A percentile compares a stretch with the other conserved stretches of the same genome.
Evolutionary conservation across 139 green algal genomes (phyloP).

Genomic region (Deuterostichococcus epilithicus): DNA sequence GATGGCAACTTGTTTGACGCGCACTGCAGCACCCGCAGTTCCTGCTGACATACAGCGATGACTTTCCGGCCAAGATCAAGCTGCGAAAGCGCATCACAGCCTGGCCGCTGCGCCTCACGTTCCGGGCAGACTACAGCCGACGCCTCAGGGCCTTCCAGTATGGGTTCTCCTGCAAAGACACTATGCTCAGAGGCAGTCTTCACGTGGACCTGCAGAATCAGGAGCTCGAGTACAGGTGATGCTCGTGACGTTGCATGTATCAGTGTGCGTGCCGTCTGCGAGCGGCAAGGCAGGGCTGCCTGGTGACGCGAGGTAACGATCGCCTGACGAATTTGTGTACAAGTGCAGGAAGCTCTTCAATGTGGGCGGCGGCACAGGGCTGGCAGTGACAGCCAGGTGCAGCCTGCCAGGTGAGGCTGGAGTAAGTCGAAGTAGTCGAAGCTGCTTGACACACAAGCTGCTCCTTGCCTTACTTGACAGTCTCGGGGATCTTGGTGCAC

Average conservation of each 20-base stretch:
- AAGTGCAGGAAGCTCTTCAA: not conserved
- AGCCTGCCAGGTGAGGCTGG: not conserved
- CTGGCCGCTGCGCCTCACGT: slow-evolving; percentile 26
- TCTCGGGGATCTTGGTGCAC: no score
- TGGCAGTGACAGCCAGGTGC: not conserved
- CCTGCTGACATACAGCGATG: slow-evolving; percentile 8
- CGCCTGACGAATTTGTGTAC: no score
- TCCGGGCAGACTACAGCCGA: slow-evolving; percentile 6
- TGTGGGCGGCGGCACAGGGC: not conserved
- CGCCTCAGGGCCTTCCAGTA: not conserved
- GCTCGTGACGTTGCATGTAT: not conserved
- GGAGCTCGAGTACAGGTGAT: not conserved
- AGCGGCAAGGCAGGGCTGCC: not conserved
- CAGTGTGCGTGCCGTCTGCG: not conserved
- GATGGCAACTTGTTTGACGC: no score
- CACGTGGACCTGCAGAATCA: not conserved
- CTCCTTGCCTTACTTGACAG: no score
- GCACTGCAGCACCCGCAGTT: slow-evolving; percentile 22
- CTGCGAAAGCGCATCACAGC: slow-evolving; percentile 25
- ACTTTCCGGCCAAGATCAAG: slow-evolving; percentile 27
- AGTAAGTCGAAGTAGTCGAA: no score
- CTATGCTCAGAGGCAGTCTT: not conserved
- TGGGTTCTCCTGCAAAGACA: not conserved
- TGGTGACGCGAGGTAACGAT: no score
- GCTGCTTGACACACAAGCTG: no score